Percentiles rank a stretch among this genome's conserved stretches.
Conservation (phyloP, 2,329 filamentous ascomycete genomes). For the Fusarium dlaminii region DNA sequence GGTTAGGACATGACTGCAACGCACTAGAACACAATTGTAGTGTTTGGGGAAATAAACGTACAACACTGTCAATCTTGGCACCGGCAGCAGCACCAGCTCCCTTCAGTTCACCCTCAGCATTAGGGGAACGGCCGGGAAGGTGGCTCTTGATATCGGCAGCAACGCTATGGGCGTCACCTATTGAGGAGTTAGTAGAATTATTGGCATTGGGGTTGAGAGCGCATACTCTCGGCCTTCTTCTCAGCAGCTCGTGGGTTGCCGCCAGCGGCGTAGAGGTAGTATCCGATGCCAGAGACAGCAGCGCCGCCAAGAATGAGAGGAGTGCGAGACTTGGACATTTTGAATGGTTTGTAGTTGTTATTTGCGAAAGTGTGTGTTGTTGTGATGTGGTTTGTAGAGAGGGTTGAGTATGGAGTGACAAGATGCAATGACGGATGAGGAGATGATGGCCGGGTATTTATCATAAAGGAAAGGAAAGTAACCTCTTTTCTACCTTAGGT, state of each 20-base stretch:
- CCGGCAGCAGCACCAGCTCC: conserved; percentile 60
- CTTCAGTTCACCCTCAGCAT: conserved; percentile 72
- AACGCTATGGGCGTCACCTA: conserved; percentile 80
- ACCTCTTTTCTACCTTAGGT: neutral
- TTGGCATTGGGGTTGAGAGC: neutral
- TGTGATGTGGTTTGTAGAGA: neutral
- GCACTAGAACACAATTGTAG: neutral
- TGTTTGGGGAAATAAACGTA: conserved; percentile 55
- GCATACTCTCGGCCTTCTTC: conserved; percentile 84
- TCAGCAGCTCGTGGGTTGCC: conserved; percentile 84
- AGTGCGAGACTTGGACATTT: conserved; percentile 56
- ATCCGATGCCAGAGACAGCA: conserved; percentile 76
- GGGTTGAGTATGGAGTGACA: conserved; percentile 11
- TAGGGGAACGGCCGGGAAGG: conserved; percentile 67
- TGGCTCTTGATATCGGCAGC: conserved; percentile 73
- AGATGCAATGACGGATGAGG: conserved; percentile 5
- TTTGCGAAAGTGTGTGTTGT: neutral
- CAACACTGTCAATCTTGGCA: conserved; percentile 73
- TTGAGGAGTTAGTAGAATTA: conserved; percentile 24
- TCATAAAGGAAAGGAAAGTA: conserved; percentile 5
- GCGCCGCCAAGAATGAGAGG: conserved; percentile 67
- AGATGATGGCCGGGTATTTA: conserved; percentile 35
- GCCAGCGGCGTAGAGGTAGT: conserved; percentile 91
- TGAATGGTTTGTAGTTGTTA: neutral
- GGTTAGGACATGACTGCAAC: neutral